A percentile compares a stretch with the other conserved stretches of the same genome.
phyloP scores from a whole-genome alignment of 179 eudicot species.

The Silene coronaria region DNA sequence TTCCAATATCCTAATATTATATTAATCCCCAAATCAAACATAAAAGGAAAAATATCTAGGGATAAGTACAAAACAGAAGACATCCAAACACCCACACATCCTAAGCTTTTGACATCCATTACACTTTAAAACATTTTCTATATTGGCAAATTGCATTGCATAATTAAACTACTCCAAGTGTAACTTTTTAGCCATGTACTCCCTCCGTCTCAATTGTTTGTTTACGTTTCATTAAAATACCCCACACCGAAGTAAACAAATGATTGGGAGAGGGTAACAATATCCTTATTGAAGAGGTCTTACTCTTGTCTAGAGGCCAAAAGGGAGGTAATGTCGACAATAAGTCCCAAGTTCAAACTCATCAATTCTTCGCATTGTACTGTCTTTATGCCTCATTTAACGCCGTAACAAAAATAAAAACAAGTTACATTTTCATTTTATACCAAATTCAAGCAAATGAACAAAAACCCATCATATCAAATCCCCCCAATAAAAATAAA shows the following conservation, averaged over 20 bases:
- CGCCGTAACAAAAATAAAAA: conserved; percentile 29
- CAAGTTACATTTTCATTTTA: conserved; percentile 18
- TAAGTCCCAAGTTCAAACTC: too few relatives aligned
- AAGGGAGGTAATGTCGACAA: too few relatives aligned
- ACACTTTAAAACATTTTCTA: conserved; percentile 17
- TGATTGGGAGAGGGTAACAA: too few relatives aligned
- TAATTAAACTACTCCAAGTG: conserved; percentile 8
- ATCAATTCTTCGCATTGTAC: too few relatives aligned
- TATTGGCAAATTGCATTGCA: conserved; percentile 11
- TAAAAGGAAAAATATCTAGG: conserved; percentile 12
- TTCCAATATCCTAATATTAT: conserved; percentile 33
- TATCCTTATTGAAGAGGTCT: too few relatives aligned
- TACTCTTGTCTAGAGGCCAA: too few relatives aligned
- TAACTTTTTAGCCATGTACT: neutral
- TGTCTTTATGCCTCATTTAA: neutral
- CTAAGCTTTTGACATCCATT: conserved; percentile 29
- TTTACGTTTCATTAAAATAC: too few relatives aligned
- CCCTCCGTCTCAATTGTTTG: too few relatives aligned
- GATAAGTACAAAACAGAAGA: conserved; percentile 34
- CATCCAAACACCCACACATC: conserved; percentile 56
- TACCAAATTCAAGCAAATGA: conserved; percentile 14
- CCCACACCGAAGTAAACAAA: too few relatives aligned
- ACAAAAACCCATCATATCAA: conserved; percentile 15
- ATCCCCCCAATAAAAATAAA: neutral
- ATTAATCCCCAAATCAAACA: conserved; percentile 21